Evolutionary conservation across 2,329 filamentous ascomycete genomes (phyloP), one percentile per base, ranked within the genome.

Genomic region (Colletotrichum chlorophyti): DNA sequence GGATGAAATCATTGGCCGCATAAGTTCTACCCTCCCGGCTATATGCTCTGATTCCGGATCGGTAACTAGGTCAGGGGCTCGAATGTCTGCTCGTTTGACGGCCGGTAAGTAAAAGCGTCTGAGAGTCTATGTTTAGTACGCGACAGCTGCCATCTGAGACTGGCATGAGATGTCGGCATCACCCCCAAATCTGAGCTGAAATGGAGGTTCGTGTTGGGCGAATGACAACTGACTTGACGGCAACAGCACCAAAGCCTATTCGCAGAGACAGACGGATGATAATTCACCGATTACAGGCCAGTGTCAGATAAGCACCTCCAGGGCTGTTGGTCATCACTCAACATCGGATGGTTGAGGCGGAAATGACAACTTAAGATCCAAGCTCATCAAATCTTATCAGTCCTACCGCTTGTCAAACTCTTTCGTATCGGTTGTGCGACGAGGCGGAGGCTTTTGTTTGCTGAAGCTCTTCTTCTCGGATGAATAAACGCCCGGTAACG

Each of bases 61-160:
- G n/a, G n/a, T n/a, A n/a, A n/a, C n/a, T n/a, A n/a, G n/a, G n/a
- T n/a, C n/a, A n/a, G n/a, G 31, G 21, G 11, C 14, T 17, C 27
- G 9, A 8, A 5, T 7, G 15, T 17, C 3, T 24, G 19, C 24
- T 38, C 37, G 55, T 49, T 59, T 37, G 43, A 38, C 43, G 12
- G 14, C 12, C 17, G 19, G 19, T n/a, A n/a, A 55, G 1, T 9
- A 48, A 32, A 24, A 14, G 31, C 26, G 55, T 59, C 55, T 59
- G 27, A 55, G 43, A 59, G 23, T 59, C 55, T 55, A 59, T 38
- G 41, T 58, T 58, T 58, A 58, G 50, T 41, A 29, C 27, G 31
- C 24, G 29, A 58, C 50, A 54, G 26, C 55, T 59, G 51, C 9
- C 55, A 59, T 55, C 43, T 48, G 55, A 59, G 55, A 54, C 50